Conservation (phyloP, 768 basidiomycete species). For the Mrakia gelida region DNA sequence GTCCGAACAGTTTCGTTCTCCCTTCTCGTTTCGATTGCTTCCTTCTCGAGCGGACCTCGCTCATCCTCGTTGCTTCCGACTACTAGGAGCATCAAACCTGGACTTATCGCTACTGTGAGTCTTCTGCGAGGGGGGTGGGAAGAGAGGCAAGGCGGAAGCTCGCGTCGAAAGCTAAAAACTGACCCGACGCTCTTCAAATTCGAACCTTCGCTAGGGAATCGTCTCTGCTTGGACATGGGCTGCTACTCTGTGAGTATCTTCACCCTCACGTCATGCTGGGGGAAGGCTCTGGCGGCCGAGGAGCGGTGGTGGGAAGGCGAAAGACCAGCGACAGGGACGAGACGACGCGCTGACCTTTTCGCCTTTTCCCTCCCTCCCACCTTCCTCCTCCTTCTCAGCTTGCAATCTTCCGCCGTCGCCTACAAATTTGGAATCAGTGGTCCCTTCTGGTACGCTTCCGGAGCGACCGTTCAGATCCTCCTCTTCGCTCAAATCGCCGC, state of each 20-base stretch:
- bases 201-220: slow-evolving; percentile 6
- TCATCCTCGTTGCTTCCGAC: too few relatives aligned
- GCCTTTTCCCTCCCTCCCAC: too few relatives aligned
- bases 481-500: slow-evolving; percentile 89
- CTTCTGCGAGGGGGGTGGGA: too few relatives aligned
- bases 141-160: too few relatives aligned
- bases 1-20: neutral
- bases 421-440: slow-evolving; percentile 83
- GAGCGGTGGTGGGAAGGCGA: too few relatives aligned
- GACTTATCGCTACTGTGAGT: slow-evolving; percentile 76
- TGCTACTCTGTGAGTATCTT: slow-evolving; percentile 42
- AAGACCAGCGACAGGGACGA: too few relatives aligned
- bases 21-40: too few relatives aligned
- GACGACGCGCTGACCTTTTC: too few relatives aligned
- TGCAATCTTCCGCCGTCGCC: slow-evolving; percentile 76
- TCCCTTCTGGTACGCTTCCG: slow-evolving; percentile 84
- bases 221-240: slow-evolving; percentile 70
- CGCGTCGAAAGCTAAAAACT: too few relatives aligned
- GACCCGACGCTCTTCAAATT: neutral
- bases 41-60: too few relatives aligned
- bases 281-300: too few relatives aligned
- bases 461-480: slow-evolving; percentile 73
- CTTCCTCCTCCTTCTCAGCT: slow-evolving; percentile 22
- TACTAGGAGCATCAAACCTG: slow-evolving; percentile 75
- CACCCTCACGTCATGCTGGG: slow-evolving; percentile 22